A percentile compares a stretch with the other conserved stretches of the same genome.
Evolutionary conservation across 2,329 filamentous ascomycete species (phyloP).

Genomic region (Ophiostoma ulmi): DNA sequence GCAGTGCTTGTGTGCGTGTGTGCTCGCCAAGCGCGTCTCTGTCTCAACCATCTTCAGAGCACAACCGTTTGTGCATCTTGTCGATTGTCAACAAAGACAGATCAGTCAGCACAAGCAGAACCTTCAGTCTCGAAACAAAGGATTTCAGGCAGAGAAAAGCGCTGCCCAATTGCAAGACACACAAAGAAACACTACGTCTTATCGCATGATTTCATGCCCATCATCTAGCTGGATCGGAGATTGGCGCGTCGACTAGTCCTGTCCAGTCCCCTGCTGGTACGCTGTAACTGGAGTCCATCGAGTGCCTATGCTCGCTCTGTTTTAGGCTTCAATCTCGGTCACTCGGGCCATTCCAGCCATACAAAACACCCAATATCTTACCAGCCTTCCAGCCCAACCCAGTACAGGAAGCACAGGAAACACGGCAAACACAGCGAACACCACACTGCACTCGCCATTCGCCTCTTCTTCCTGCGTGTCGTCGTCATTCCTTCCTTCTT

Average conservation of each 20-base stretch:
- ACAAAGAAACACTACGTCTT: background rate
- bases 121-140: too few species aligned
- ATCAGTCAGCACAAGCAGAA: background rate
- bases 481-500: constrained; percentile 21
- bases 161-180: background rate
- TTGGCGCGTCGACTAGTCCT: background rate
- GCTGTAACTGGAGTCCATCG: background rate
- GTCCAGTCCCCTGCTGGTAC: background rate
- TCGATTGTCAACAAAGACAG: background rate
- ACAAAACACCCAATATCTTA: background rate
- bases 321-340: background rate
- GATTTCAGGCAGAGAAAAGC: background rate
- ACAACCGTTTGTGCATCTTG: background rate
- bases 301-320: background rate
- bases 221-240: constrained; percentile 4
- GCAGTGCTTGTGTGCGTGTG: background rate
- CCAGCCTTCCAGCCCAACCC: background rate
- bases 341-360: background rate
- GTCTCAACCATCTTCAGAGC: background rate
- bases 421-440: too few species aligned
- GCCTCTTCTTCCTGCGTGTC: constrained; percentile 14
- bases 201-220: constrained; percentile 6
- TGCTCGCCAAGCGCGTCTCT: background rate
- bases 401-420: background rate
- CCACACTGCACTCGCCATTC: background rate